Percentiles rank a stretch among this genome's conserved stretches.
Evolutionary conservation across 768 basidiomycete species (phyloP).

Genomic region (Mycena leptocephala): DNA sequence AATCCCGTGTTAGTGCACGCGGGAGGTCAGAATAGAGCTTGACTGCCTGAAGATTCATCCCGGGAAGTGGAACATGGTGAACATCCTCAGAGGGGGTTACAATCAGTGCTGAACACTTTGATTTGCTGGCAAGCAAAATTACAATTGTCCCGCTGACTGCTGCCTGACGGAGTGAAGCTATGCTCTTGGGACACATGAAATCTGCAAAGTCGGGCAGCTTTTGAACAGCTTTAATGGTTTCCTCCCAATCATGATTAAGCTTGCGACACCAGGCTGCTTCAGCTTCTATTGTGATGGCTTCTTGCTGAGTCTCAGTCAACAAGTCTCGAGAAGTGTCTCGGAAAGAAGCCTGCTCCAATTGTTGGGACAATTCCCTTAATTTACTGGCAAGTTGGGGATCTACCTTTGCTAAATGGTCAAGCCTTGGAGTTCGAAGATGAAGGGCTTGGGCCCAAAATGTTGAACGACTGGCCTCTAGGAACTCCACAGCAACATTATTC

Average conservation of each 20-base stretch:
- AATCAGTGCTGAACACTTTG: slow-evolving; percentile 28
- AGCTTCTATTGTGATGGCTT: slow-evolving; percentile 33
- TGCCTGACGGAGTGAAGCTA: background rate
- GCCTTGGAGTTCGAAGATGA: slow-evolving; percentile 10
- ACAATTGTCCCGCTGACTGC: slow-evolving; percentile 21
- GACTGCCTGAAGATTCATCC: background rate
- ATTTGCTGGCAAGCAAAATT: slow-evolving; percentile 25
- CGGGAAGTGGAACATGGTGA: background rate
- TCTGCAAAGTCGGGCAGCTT: slow-evolving; percentile 36
- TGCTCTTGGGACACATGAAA: slow-evolving; percentile 37
- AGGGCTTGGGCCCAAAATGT: background rate
- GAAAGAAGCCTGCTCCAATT: too few relatives aligned
- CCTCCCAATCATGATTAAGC: slow-evolving; percentile 40
- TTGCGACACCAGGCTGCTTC: slow-evolving; percentile 30
- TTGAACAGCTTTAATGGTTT: slow-evolving; percentile 30
- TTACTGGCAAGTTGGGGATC: slow-evolving; percentile 1
- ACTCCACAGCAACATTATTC: slow-evolving; percentile 20
- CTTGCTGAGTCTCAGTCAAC: background rate
- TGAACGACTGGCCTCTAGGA: slow-evolving; percentile 17
- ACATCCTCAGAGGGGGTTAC: background rate
- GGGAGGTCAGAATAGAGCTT: background rate
- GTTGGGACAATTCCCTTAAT: background rate
- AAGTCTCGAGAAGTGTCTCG: slow-evolving; percentile 21
- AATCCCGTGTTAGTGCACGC: background rate
- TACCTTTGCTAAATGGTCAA: background rate